Evolutionary conservation across 2,329 filamentous ascomycete species (phyloP).

Genomic region (Trichoderma oligosporum): DNA sequence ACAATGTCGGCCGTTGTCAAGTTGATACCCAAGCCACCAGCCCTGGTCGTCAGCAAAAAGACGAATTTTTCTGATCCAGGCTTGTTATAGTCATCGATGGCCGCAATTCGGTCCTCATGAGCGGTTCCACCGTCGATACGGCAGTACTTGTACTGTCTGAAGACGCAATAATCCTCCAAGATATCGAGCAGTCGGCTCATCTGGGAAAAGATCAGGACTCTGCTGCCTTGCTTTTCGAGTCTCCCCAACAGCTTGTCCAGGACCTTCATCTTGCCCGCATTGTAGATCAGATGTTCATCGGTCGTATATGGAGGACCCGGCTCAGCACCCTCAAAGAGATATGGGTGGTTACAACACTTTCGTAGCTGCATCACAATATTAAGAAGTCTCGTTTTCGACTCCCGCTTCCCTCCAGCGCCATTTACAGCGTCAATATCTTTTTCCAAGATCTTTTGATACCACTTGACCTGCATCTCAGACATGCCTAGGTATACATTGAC

Average conservation of each 20-base stretch:
- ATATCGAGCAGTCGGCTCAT: constrained; percentile 98
- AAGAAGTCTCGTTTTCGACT: constrained; percentile 92
- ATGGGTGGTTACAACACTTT: constrained; percentile 98
- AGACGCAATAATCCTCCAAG: constrained; percentile 95
- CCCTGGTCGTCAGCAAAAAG: constrained; percentile 90
- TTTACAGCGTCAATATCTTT: constrained; percentile 99
- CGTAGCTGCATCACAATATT: constrained; percentile 99
- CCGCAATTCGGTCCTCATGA: constrained; percentile 94
- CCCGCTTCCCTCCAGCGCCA: constrained; percentile 89
- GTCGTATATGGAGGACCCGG: constrained; percentile 97
- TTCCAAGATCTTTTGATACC: constrained; percentile 98
- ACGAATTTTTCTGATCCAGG: constrained; percentile 93
- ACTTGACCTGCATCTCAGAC: constrained; percentile 98
- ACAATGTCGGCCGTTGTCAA: constrained; percentile 94
- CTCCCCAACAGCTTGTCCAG: constrained; percentile 85
- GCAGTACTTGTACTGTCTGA: constrained; percentile 91
- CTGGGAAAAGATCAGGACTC: constrained; percentile 98
- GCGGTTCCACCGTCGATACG: constrained; percentile 95
- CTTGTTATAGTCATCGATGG: constrained; percentile 98
- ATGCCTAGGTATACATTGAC: constrained; percentile 96
- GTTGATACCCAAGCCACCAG: constrained; percentile 95
- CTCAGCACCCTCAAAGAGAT: constrained; percentile 95
- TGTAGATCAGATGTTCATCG: constrained; percentile 90
- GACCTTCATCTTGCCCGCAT: constrained; percentile 96
- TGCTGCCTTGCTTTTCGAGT: constrained; percentile 80